Percentiles rank a stretch among this genome's conserved stretches.
Evolutionary conservation across 495 filamentous ascomycete genomes (phyloP).

Genomic region (Viridothelium virens): DNA sequence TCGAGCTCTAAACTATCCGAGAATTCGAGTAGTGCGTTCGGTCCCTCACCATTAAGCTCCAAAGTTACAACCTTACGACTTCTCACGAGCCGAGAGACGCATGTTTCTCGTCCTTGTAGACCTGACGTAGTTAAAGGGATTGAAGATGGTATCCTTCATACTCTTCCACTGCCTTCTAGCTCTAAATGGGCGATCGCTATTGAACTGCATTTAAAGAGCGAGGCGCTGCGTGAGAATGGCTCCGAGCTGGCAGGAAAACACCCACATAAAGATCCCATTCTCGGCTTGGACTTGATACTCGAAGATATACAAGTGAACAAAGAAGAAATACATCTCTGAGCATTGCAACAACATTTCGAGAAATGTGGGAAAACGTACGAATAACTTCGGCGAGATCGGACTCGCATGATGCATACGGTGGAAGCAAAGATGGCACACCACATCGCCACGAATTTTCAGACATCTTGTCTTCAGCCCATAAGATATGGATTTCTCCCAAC

Average conservation of each 20-base stretch:
- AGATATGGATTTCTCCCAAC: constrained; percentile 5
- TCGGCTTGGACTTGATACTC: constrained; percentile 30
- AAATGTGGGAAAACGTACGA: constrained; percentile 23
- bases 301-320: constrained; percentile 24
- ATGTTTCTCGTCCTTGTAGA: neutral
- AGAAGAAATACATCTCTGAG: constrained; percentile 22
- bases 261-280: constrained; percentile 23
- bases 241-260: neutral
- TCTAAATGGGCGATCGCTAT: neutral
- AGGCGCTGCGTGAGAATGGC: neutral
- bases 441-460: neutral
- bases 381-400: constrained; percentile 14
- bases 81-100: neutral
- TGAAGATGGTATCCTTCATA: neutral
- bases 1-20: neutral
- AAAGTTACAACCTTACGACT: neutral
- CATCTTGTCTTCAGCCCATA: neutral
- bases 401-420: constrained; percentile 39
- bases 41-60: too few relatives aligned
- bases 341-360: constrained; percentile 22
- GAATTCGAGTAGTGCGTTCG: too few relatives aligned
- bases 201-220: neutral
- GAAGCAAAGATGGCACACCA: constrained; percentile 49
- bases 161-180: neutral
- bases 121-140: neutral